Conservation (phyloP, 495 filamentous ascomycete species). For the Oleoguttula mirabilis region DNA sequence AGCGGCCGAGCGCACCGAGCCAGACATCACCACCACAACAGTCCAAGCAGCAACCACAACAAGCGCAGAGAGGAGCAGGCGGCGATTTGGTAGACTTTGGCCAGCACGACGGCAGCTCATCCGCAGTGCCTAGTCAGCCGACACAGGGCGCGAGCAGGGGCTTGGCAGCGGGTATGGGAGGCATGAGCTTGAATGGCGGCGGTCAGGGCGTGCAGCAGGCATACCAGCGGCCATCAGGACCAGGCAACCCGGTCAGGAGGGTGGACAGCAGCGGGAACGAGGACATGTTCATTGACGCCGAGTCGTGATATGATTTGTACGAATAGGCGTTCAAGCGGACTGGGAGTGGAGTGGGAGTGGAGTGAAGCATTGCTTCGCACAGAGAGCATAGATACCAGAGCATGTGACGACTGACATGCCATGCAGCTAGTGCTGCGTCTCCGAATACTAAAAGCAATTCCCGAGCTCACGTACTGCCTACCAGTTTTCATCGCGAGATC, state of each 20-base stretch:
- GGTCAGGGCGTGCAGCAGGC: not conserved
- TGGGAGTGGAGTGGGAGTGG: too few species aligned
- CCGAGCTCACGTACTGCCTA: too few species aligned
- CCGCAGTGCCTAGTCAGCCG: too few species aligned
- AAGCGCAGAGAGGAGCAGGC: not conserved
- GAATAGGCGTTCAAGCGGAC: too few species aligned
- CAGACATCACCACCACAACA: conserved; percentile 19
- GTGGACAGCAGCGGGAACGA: conserved; percentile 7
- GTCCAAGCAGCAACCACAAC: not conserved
- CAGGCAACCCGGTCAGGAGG: conserved; percentile 1
- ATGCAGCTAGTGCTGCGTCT: too few species aligned
- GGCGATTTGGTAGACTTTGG: conserved; percentile 22
- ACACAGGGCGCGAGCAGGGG: too few species aligned
- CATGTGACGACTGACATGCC: too few species aligned
- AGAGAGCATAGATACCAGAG: too few species aligned
- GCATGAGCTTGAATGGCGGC: conserved; percentile 1
- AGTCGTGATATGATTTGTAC: too few species aligned
- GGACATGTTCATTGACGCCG: not conserved
- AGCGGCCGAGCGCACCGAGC: not conserved
- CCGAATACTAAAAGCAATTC: too few species aligned
- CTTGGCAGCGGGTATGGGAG: conserved; percentile 1
- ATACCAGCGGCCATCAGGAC: not conserved
- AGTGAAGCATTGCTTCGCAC: too few species aligned
- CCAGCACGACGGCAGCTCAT: conserved; percentile 18
- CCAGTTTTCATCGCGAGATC: too few species aligned